phyloP scores from a whole-genome alignment of 176 grass and related monocot species.

The Ampelocalamus luodianensis region DNA sequence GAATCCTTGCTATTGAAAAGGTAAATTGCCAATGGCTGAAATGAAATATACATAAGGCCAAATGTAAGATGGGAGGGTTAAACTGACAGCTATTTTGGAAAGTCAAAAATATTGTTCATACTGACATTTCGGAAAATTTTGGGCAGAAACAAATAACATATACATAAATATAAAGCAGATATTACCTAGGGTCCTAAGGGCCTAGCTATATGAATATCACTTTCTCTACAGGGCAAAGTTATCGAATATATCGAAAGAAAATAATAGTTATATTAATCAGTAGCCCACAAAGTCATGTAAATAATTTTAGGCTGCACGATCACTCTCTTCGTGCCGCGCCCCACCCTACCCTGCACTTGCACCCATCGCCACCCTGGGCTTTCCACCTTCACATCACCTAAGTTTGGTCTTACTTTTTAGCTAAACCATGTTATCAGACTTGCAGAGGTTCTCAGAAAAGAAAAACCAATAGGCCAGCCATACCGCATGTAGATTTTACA shows the following conservation, averaged over 20 bases:
- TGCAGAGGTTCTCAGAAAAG: neutral
- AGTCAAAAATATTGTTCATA: constrained; percentile 19
- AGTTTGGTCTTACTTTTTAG: too few relatives aligned
- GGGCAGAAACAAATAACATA: neutral
- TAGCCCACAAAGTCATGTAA: neutral
- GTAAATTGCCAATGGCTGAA: constrained; percentile 76
- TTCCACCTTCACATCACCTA: neutral
- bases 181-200: neutral
- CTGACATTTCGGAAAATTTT: constrained; percentile 6
- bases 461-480: constrained; percentile 19
- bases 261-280: neutral
- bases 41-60: constrained; percentile 47
- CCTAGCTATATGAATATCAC: neutral
- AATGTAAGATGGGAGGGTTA: constrained; percentile 8
- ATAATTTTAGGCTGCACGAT: neutral
- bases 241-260: neutral
- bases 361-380: neutral
- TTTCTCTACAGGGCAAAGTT: neutral
- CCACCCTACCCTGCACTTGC: neutral
- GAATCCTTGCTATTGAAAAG: constrained; percentile 65
- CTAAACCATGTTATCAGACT: neutral
- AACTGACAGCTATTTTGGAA: neutral
- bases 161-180: neutral
- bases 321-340: neutral
- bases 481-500: constrained; percentile 19